Evolutionary conservation across 202 grass and related monocot species (phyloP), one percentile per base, ranked within the genome.

Genomic region (Elaeis oleifera): DNA sequence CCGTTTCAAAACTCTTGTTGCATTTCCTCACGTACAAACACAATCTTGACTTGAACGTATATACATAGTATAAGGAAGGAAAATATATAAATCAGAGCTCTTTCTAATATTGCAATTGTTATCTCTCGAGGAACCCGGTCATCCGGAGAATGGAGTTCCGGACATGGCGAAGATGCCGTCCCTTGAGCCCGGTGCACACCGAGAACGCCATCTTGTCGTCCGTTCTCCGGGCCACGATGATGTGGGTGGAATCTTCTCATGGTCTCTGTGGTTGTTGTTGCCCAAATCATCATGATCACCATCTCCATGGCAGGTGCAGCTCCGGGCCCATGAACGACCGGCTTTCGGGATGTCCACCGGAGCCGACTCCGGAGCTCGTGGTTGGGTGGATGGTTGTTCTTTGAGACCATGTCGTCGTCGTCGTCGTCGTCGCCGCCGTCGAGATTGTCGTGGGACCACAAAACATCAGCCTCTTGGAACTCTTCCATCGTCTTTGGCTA

Each of bases 71-170:
- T 2, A 44, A 44, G 36, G 9, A 44, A 14, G 36, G 36, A 44
- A 13, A 44, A 44, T 13, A 31, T 29, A 29, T 29, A 26, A 36
- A 1, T 39, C 8, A 27, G 26, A 4, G 26, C 4, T 5, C 26
- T 27, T 27, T 27, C 26, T 27, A 4, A 27, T 27, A 27, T 5
- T 27, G 8, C 11, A 14, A 14, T 0, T 11, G 61, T 53, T 74
- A 95, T 65, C 80, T 74, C 76, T 96, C 90, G 68, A 88, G 80
- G 81, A 83, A 90, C 36, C 90, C 90, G 59, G 90, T 96, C 87
- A 96, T 96, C 32, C 78, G 81, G 21, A 87, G 77, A 67, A 96
- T 78, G 63, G 87, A 76, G 27, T 88, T 75, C 57, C 90, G 83
- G 4, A 78, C 69, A 36, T 77, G 80, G 6, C 78, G 51, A 19